A percentile compares a stretch with the other conserved stretches of the same genome.
Conservation (phyloP, 805 yeast species). For the Priceomyces haplophilus region DNA sequence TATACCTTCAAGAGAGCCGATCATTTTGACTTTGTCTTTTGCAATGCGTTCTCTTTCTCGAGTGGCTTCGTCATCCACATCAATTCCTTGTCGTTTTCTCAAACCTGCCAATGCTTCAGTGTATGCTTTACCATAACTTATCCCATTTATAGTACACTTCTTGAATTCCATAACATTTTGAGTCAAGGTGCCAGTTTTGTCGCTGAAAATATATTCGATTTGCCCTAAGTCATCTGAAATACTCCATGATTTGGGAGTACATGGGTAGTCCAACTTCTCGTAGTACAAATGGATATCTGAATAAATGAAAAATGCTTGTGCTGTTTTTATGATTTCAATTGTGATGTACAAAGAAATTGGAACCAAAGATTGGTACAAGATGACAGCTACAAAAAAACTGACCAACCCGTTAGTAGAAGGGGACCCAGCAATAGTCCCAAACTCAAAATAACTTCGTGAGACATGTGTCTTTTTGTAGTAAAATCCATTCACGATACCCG, state of each 20-base stretch:
- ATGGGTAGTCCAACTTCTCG: constrained; percentile 67
- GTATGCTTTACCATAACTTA: constrained; percentile 72
- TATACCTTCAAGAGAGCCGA: constrained; percentile 26
- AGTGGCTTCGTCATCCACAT: constrained; percentile 59
- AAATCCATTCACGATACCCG: constrained; percentile 70
- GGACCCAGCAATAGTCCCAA: constrained; percentile 63
- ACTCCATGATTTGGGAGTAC: constrained; percentile 82
- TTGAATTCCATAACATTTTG: constrained; percentile 86
- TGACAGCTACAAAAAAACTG: constrained; percentile 71
- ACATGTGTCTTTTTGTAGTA: constrained; percentile 46
- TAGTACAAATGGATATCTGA: constrained; percentile 74
- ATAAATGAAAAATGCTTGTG: constrained; percentile 77
- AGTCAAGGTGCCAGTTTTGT: constrained; percentile 80
- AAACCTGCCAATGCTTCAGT: constrained; percentile 82
- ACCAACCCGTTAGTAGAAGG: constrained; percentile 69
- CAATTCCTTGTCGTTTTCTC: constrained; percentile 73
- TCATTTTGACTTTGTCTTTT: constrained; percentile 59
- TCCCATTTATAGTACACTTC: constrained; percentile 73
- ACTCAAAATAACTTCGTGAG: constrained; percentile 67
- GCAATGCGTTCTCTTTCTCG: constrained; percentile 52
- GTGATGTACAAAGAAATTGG: constrained; percentile 82
- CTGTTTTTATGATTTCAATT: constrained; percentile 77
- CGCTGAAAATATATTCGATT: constrained; percentile 80
- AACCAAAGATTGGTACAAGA: constrained; percentile 73
- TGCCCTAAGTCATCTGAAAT: constrained; percentile 85